These are phyloP conservation scores for Paramecium sexaurelia DNA, from an alignment of 73 alveolate species.

Conservation along the genomic window DNA sequence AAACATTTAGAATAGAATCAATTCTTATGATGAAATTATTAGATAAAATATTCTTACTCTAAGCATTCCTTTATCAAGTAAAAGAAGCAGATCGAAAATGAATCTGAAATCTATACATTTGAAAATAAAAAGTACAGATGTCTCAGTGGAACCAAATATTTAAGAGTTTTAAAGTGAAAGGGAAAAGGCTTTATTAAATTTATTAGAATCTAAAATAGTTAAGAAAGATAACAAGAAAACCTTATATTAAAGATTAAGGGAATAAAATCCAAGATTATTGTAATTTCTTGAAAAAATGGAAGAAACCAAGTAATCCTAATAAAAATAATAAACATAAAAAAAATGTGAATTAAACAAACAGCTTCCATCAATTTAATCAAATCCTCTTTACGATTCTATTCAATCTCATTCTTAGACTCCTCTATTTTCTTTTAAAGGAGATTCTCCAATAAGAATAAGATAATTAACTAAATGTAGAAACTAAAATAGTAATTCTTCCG, in stretches of 20 bases:
- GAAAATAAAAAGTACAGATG: background rate
- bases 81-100: slow-evolving; percentile 16
- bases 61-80: background rate
- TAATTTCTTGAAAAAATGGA: background rate
- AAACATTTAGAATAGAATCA: background rate
- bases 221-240: background rate
- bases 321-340: background rate
- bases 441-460: slow-evolving; percentile 27
- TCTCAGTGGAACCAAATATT: background rate
- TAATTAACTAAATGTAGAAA: background rate
- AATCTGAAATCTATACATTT: background rate
- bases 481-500: background rate
- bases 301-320: background rate
- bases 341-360: background rate
- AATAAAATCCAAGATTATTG: background rate
- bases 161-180: background rate
- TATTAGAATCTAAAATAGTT: background rate
- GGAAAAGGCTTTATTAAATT: background rate
- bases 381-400: background rate
- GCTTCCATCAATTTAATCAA: background rate
- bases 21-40: background rate
- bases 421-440: slow-evolving; percentile 1
- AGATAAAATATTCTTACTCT: background rate
- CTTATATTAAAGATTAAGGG: background rate
- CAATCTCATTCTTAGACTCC: background rate